phyloP scores from a whole-genome alignment of 2,329 filamentous ascomycete genomes.

The Penicillium brasilianum region DNA sequence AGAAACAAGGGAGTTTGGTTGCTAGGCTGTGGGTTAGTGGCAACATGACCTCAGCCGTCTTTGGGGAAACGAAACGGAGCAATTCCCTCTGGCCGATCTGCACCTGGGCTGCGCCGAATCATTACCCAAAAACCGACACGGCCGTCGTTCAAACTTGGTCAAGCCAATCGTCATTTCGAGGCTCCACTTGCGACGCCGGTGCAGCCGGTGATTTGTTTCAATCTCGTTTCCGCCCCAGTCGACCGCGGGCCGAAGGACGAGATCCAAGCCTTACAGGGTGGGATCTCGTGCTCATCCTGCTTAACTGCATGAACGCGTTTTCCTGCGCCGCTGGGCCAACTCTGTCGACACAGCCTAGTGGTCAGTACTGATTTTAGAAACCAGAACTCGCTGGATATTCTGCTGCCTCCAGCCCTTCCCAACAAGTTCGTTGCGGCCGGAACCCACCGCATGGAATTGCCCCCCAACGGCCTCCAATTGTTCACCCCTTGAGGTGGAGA shows the following conservation, averaged over 20 bases:
- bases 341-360: slow-evolving; percentile 15
- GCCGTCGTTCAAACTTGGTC: slow-evolving; percentile 4
- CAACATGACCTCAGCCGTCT: slow-evolving; percentile 20
- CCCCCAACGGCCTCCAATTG: slow-evolving; percentile 1
- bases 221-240: slow-evolving; percentile 4
- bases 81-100: slow-evolving; percentile 19
- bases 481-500: slow-evolving; percentile 12
- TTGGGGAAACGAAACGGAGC: slow-evolving; percentile 6
- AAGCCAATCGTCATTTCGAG: slow-evolving; percentile 21
- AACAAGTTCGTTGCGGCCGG: slow-evolving; percentile 6
- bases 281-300: not conserved
- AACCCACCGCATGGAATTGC: slow-evolving; percentile 10
- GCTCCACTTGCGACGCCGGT: slow-evolving; percentile 14
- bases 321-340: not conserved
- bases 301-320: slow-evolving; percentile 7
- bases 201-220: slow-evolving; percentile 8
- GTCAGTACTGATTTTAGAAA: slow-evolving; percentile 12
- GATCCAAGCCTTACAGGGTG: slow-evolving; percentile 3
- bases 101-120: not conserved
- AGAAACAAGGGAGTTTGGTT: slow-evolving; percentile 17
- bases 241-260: slow-evolving; percentile 4
- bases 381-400: slow-evolving; percentile 2
- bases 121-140: not conserved
- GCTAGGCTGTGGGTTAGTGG: slow-evolving; percentile 18
- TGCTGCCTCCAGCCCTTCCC: slow-evolving; percentile 15